Conservation (phyloP, 2,329 filamentous ascomycete genomes). For the Fusarium musae region DNA sequence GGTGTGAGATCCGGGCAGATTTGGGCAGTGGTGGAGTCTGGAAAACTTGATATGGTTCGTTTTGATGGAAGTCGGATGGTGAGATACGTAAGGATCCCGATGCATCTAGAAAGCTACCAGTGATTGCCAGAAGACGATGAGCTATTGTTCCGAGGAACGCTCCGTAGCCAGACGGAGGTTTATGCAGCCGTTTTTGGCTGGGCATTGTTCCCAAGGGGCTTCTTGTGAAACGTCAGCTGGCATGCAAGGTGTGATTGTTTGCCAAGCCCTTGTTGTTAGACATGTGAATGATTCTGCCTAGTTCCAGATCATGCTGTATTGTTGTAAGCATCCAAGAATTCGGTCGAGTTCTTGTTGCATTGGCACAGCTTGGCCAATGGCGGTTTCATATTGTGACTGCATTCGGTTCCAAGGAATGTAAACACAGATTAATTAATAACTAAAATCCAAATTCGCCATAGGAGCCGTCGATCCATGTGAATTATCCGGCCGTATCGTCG, state of each 20-base stretch:
- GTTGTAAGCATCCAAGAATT: not conserved
- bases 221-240: not conserved
- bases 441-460: constrained; percentile 70
- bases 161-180: not conserved
- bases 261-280: no score
- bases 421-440: constrained; percentile 58
- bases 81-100: not conserved
- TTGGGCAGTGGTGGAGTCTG: not conserved
- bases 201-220: not conserved
- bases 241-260: not conserved
- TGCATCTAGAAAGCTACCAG: not conserved
- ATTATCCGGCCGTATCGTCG: not conserved
- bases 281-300: not conserved
- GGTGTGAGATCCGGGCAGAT: not conserved
- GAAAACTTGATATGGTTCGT: not conserved
- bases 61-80: rapidly evolving
- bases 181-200: not conserved
- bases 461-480: constrained; percentile 66
- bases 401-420: not conserved
- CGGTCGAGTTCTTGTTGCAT: not conserved
- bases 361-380: not conserved
- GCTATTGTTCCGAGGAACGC: not conserved
- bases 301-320: not conserved
- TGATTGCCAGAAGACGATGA: rapidly evolving
- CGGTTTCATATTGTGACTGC: not conserved